phyloP scores from a whole-genome alignment of 164 flowering plant genomes.

The Houttuynia cordata region DNA sequence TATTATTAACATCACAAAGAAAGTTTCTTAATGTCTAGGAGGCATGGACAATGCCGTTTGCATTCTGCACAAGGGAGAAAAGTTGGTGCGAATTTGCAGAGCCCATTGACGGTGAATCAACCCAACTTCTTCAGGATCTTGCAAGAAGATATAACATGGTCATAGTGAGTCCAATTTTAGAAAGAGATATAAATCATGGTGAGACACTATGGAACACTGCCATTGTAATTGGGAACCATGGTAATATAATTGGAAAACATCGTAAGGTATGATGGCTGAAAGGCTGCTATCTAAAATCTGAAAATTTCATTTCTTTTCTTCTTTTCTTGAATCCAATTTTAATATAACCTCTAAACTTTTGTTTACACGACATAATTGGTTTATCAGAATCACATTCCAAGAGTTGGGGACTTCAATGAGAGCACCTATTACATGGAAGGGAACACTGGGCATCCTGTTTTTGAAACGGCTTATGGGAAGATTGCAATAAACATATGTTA shows the following conservation, averaged over 20 bases:
- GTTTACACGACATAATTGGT: not conserved
- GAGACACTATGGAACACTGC: conserved; percentile 96
- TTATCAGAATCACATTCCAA: conserved; percentile 88
- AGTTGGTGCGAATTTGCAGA: conserved; percentile 98
- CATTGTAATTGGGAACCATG: conserved; percentile 80
- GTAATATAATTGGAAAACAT: conserved; percentile 96
- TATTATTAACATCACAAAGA: not conserved
- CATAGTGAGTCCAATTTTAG: conserved; percentile 81
- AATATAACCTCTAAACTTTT: not conserved
- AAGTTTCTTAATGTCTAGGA: conserved; percentile 34
- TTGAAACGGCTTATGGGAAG: conserved; percentile 92
- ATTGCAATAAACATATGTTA: conserved; percentile 89
- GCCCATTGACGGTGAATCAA: conserved; percentile 86
- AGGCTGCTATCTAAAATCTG: not conserved
- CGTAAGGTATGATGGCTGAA: conserved; percentile 50
- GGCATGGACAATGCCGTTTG: conserved; percentile 98
- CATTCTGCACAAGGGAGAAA: conserved; percentile 95
- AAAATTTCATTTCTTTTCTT: not conserved
- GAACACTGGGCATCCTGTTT: conserved; percentile 94
- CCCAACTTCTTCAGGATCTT: conserved; percentile 57
- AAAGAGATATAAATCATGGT: conserved; percentile 86
- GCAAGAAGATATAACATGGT: conserved; percentile 87
- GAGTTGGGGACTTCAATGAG: conserved; percentile 98
- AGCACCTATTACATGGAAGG: conserved; percentile 99
- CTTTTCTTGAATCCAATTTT: not conserved